These are phyloP conservation scores for Leptographium lundbergii DNA, from an alignment of 2,329 filamentous ascomycete genomes.

Conservation along the genomic window DNA sequence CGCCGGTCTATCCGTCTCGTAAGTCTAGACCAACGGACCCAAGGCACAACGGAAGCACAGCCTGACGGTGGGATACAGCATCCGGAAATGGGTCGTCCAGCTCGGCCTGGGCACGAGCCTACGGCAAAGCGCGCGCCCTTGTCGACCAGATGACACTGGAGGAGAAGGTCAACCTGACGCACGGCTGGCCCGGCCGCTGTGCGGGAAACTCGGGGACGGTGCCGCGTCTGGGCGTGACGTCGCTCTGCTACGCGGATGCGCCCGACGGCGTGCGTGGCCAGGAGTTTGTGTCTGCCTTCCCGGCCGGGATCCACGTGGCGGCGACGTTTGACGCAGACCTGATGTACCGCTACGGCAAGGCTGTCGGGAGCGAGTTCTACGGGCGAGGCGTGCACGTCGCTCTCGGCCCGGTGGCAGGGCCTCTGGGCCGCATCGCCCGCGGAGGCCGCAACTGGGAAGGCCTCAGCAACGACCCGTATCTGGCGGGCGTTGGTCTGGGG, in stretches of 20 bases:
- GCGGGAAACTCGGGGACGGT: constrained; percentile 20
- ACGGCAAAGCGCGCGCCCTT: constrained; percentile 20
- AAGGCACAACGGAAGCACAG: background rate
- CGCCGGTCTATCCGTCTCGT: constrained; percentile 22
- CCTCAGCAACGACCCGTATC: constrained; percentile 21
- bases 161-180: constrained; percentile 27
- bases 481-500: constrained; percentile 18
- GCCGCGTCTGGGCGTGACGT: constrained; percentile 26
- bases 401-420: constrained; percentile 44
- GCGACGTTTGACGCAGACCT: constrained; percentile 58
- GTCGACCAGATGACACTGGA: constrained; percentile 25
- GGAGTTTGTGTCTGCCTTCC: constrained; percentile 34
- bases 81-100: constrained; percentile 17
- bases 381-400: constrained; percentile 60
- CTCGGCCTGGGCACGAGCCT: constrained; percentile 22
- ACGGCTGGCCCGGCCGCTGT: constrained; percentile 20
- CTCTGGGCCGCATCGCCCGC: constrained; percentile 48
- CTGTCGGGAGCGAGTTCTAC: constrained; percentile 56
- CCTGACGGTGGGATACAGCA: constrained; percentile 9
- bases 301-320: constrained; percentile 56
- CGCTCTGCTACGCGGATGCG: constrained; percentile 33
- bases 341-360: constrained; percentile 51
- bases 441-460: constrained; percentile 52
- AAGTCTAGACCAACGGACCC: background rate
- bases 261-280: constrained; percentile 21